A percentile compares a stretch with the other conserved stretches of the same genome.
These are phyloP conservation scores for Clausena lansium DNA, from an alignment of 345 rosid species.

Conservation along the genomic window DNA sequence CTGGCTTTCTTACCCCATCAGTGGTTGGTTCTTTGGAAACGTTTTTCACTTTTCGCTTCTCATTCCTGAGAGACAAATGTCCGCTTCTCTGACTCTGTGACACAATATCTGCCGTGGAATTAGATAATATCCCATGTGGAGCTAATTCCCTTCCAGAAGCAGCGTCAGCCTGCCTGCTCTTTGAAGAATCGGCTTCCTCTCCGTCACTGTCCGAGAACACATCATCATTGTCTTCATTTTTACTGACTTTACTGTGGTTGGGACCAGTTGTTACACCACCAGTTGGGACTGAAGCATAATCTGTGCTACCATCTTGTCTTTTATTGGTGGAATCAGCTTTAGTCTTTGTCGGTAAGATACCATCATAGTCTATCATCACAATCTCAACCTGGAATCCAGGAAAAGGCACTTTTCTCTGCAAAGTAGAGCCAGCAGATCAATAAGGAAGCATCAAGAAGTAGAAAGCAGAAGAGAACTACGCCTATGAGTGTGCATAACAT, in stretches of 20 bases:
- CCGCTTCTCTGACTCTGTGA: constrained; percentile 24
- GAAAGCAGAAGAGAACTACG: background rate
- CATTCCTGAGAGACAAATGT: constrained; percentile 22
- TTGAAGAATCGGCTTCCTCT: constrained; percentile 53
- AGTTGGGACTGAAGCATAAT: constrained; percentile 21
- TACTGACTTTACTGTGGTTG: constrained; percentile 24
- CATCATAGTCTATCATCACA: constrained; percentile 58
- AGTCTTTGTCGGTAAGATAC: constrained; percentile 29
- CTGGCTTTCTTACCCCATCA: constrained; percentile 24
- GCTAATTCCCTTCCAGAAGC: constrained; percentile 9
- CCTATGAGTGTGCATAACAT: background rate
- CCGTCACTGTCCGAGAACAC: constrained; percentile 82
- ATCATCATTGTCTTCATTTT: constrained; percentile 52
- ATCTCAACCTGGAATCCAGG: constrained; percentile 90
- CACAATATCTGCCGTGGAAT: constrained; percentile 21
- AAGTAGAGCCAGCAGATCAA: background rate
- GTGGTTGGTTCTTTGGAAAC: constrained; percentile 19
- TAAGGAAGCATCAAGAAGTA: background rate
- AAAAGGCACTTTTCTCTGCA: constrained; percentile 84
- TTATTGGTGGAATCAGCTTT: constrained; percentile 30
- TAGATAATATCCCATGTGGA: constrained; percentile 13
- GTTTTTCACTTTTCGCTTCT: constrained; percentile 10
- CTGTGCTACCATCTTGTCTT: constrained; percentile 24
- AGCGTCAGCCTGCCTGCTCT: constrained; percentile 20
- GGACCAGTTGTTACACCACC: constrained; percentile 17